Percentiles rank a stretch among this genome's conserved stretches.
phyloP scores from a whole-genome alignment of 345 rosid genomes.

The Geranium brycei region DNA sequence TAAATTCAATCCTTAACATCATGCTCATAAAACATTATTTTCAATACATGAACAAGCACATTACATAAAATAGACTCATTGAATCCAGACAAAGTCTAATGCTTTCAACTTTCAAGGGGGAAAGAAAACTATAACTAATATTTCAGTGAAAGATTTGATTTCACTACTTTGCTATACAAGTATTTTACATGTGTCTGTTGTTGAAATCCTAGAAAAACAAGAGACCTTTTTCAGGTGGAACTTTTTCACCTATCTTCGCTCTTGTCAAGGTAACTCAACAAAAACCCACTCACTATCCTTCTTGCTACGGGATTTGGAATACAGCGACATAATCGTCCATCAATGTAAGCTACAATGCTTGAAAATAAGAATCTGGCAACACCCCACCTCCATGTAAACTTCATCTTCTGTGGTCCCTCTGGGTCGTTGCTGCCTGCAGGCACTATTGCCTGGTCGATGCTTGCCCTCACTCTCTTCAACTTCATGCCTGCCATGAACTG shows the following conservation, averaged over 20 bases:
- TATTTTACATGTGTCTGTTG: too few species aligned
- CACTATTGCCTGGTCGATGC: constrained; percentile 5
- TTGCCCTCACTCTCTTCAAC: constrained; percentile 20
- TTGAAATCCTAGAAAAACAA: too few species aligned
- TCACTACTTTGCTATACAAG: too few species aligned
- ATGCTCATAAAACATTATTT: too few species aligned
- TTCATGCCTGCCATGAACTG: constrained; percentile 27
- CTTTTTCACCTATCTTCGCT: constrained; percentile 19
- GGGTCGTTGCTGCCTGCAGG: constrained; percentile 1
- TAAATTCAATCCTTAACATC: too few species aligned
- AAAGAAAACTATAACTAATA: too few species aligned
- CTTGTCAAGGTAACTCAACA: constrained; percentile 64
- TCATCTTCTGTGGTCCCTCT: constrained; percentile 20
- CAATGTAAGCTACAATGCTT: constrained; percentile 69
- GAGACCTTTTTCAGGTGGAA: too few species aligned
- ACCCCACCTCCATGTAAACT: constrained; percentile 67
- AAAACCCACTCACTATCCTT: constrained; percentile 77
- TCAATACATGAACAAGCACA: too few species aligned
- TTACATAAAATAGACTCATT: too few species aligned
- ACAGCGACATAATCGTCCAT: constrained; percentile 72
- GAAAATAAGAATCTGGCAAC: constrained; percentile 52
- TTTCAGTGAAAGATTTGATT: too few species aligned
- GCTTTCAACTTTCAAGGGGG: too few species aligned
- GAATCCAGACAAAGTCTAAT: too few species aligned
- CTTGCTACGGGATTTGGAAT: constrained; percentile 87